Evolutionary conservation across 352 stramenopile genomes (phyloP), one percentile per base, ranked within the genome.

Genomic region (Phytophthora pisi): DNA sequence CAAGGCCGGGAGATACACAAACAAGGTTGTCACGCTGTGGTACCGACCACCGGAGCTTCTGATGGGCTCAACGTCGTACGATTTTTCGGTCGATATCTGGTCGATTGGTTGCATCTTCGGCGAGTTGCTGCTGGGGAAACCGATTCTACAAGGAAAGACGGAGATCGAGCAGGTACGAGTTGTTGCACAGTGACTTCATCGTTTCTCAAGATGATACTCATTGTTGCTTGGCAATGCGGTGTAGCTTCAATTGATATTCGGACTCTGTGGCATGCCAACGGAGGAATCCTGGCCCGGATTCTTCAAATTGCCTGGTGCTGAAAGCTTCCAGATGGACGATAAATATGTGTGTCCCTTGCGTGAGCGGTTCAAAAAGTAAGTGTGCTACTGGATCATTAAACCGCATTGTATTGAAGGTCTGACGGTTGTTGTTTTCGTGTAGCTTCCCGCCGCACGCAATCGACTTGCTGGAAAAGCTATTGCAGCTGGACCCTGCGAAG

Each of bases 21-120:
- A 98, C 78, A 98, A 98, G 64, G 96, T 98, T 4, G 95, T 98
- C 10, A 98, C 96, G 26, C 74, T 97, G 18, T 98, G 96, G 96
- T 98, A 98, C 70, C 84, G 96, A 26, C 84, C 95, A 1, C 96
- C 96, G 0, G 96, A 98, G 66, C 79, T 98, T 20, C 72, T 98
- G 26, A 84, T 98, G 54, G 93, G 95, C 3, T 97, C 82, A 16
- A 98, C 92, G 3, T 90, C 80, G 6, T 98, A 98, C 68, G 89
- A 96, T 61, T 95, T 86, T 42, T 96, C 81, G 6, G 93, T 98
- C 16, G 96, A 98, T 76, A 81, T 97, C n/a, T 98, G 95, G 93
- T 97, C 96, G 0, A 95, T 98, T 56, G 96, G 95, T 0, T 93
- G 83, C 42, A 94, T 96, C 46, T 96, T 96, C 55, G 88, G 73